These are phyloP conservation scores for Wallacemonas sp. DNA, from an alignment of 208 protist species.

Conservation along the genomic window DNA sequence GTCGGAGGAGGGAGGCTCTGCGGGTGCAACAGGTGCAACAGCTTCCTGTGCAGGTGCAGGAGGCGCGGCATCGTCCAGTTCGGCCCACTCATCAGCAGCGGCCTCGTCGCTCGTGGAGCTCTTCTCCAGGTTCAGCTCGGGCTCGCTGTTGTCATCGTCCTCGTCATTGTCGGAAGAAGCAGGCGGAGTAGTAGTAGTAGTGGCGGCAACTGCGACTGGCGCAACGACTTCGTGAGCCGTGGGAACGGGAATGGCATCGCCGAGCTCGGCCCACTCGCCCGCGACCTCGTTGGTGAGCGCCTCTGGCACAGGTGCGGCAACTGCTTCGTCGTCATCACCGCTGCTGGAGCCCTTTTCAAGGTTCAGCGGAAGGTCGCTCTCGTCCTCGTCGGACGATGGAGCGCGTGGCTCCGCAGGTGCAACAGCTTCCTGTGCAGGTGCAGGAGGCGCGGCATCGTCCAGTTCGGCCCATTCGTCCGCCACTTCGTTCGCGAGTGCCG, in stretches of 20 bases:
- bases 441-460: neutral
- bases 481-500: neutral
- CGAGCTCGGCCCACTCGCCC: neutral
- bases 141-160: neutral
- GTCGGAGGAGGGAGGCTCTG: too few relatives aligned
- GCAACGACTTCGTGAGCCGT: too few relatives aligned
- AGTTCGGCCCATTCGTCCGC: neutral
- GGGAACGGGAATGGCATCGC: neutral
- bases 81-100: neutral
- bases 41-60: too few relatives aligned
- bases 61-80: neutral
- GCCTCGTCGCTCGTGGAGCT: neutral
- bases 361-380: slow-evolving; percentile 1
- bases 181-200: too few relatives aligned
- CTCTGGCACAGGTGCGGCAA: too few relatives aligned
- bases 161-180: too few relatives aligned
- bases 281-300: too few relatives aligned
- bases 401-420: too few relatives aligned
- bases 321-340: neutral
- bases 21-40: too few relatives aligned
- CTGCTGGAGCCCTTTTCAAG: neutral
- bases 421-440: too few relatives aligned
- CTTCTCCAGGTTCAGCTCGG: slow-evolving; percentile 1
- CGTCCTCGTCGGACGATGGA: neutral
- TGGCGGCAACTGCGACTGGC: too few relatives aligned